Base-by-base conservation (phyloP, 176 grass and related monocot species). In the Zoysia pacifica region DNA sequence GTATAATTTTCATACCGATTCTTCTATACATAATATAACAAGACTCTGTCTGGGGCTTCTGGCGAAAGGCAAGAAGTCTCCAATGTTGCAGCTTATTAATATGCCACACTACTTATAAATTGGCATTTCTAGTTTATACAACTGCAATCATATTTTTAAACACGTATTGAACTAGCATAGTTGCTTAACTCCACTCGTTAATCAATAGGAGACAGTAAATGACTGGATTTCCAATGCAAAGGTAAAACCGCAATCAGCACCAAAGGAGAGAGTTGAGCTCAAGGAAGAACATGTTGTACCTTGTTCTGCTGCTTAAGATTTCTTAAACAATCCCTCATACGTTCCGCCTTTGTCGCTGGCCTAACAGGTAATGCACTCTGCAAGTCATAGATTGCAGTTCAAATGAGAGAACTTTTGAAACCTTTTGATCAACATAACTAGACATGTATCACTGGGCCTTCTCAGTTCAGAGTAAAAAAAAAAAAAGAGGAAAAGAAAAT, bases 221-320 rank as follows among this genome's bases (percentile, higher is more conserved):
- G 46, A 6, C 61, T 48, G 19, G 9, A 65, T 71, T 64, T 47
- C 19, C 15, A 5, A 66, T 4, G 39, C 5, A 87, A 47, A 75
- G 69, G 2, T 71, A 7, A 70, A 19, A 65, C 14, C 14, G n/a
- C 3, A 91, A 87, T 19, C 69, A 14, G 67, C 53, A 79, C 65
- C 49, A 43, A 38, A 51, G 42, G 18, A 74, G 35, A 41, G 48
- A 59, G 42, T 15, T 38, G 56, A 54, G 12, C 71, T 48, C 13
- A 80, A 72, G 13, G 53, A 13, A 74, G 51, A 47, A 13, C 2
- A 43, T 1, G 63, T 0, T 46, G 1, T 91, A 97, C 94, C 90
- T 93, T 99, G 73, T 95, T 91, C 53, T 86, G 90, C 77, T 93
- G 92, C 85, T 95, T 99, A 51, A 99, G 89, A 83, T 91, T 86